Evolutionary conservation across 1,284 basidiomycete species (phyloP).

Genomic region (Ceratobasidium sp.): DNA sequence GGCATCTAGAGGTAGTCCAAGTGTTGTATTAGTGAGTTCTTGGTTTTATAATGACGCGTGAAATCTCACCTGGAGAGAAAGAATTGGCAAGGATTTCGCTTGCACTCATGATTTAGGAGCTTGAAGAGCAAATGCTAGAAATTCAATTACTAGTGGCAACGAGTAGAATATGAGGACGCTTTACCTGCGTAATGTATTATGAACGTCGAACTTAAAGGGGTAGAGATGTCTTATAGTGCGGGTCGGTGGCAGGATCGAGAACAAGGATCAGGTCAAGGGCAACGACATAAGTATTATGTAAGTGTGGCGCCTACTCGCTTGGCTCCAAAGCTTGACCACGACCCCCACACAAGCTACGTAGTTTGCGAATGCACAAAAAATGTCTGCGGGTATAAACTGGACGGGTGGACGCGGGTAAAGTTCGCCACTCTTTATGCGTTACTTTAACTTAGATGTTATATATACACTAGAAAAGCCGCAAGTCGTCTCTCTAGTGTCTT

Average conservation of each 20-base stretch:
- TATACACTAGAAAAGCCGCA: slow-evolving; percentile 4
- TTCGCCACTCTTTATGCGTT: neutral
- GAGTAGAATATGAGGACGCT: neutral
- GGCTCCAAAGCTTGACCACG: slow-evolving; percentile 23
- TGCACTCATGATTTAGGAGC: slow-evolving; percentile 77
- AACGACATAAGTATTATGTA: slow-evolving; percentile 42
- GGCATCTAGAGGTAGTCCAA: slow-evolving; percentile 65
- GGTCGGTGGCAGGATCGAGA: slow-evolving; percentile 39
- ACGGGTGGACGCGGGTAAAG: slow-evolving; percentile 35
- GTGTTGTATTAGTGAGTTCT: slow-evolving; percentile 47
- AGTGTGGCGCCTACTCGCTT: slow-evolving; percentile 27
- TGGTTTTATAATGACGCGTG: slow-evolving; percentile 49
- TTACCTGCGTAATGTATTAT: slow-evolving; percentile 28
- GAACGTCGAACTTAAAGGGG: slow-evolving; percentile 21
- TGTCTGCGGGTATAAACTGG: slow-evolving; percentile 34
- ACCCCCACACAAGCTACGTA: neutral
- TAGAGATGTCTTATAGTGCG: slow-evolving; percentile 12
- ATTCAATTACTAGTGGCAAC: neutral
- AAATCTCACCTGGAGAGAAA: slow-evolving; percentile 81
- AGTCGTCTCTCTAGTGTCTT: neutral
- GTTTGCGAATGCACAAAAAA: neutral
- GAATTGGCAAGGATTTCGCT: slow-evolving; percentile 89
- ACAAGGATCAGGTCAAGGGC: slow-evolving; percentile 44
- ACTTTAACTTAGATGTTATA: neutral
- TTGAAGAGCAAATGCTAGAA: slow-evolving; percentile 22